Evolutionary conservation across 805 yeast species (phyloP).

Genomic region (Cyberlindnera euphorbiiphila): DNA sequence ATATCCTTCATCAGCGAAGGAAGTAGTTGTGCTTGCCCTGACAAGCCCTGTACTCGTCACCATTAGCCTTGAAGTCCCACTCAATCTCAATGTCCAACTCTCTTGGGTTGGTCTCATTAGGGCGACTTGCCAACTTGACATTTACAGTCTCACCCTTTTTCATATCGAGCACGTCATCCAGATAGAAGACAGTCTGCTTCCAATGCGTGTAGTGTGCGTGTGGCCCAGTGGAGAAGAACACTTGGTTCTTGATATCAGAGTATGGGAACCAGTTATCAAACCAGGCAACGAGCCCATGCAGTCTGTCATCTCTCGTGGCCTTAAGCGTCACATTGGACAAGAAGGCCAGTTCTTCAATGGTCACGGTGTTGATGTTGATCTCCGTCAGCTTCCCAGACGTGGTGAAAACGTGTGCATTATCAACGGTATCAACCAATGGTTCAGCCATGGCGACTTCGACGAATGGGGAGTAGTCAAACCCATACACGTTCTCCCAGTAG

Average conservation of each 20-base stretch:
- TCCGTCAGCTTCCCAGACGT: conserved; percentile 66
- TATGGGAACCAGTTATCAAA: conserved; percentile 89
- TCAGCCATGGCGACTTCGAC: conserved; percentile 82
- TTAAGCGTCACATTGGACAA: conserved; percentile 61
- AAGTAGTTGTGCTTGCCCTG: conserved; percentile 61
- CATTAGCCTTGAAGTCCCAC: conserved; percentile 41
- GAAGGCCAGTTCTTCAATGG: conserved; percentile 77
- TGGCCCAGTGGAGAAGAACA: conserved; percentile 90
- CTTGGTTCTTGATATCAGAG: conserved; percentile 45
- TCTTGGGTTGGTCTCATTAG: conserved; percentile 77
- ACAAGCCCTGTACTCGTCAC: conserved; percentile 47
- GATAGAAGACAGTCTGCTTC: conserved; percentile 96
- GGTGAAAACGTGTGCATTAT: conserved; percentile 71
- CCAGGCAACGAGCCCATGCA: conserved; percentile 92
- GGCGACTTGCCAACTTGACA: conserved; percentile 71
- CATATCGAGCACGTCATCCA: conserved; percentile 73
- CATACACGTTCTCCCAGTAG: conserved; percentile 96
- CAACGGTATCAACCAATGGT: conserved; percentile 95
- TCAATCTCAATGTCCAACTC: conserved; percentile 78
- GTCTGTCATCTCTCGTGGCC: conserved; percentile 73
- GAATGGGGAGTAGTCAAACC: conserved; percentile 93
- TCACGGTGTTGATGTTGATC: conserved; percentile 87
- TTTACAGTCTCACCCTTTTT: conserved; percentile 71
- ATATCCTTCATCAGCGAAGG: conserved; percentile 67
- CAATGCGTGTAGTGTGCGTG: conserved; percentile 94